Evolutionary conservation across 2,329 filamentous ascomycete genomes (phyloP).

Genomic region (Coccinonectria pachysandricola): DNA sequence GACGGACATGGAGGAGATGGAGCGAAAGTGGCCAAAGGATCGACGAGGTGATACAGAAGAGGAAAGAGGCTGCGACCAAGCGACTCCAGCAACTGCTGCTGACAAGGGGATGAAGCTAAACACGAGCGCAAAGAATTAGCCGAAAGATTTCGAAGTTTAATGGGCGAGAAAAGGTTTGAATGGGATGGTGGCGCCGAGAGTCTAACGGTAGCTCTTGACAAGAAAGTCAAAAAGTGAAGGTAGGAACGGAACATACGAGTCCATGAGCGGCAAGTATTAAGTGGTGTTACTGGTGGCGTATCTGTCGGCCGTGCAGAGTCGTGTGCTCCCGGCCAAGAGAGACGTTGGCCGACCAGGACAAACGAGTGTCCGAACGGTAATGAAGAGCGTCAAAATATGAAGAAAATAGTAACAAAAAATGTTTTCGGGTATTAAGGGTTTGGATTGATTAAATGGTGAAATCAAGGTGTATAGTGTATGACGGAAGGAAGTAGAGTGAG

Average conservation of each 20-base stretch:
- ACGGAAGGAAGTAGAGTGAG: no score
- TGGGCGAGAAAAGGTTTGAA: constrained; percentile 8
- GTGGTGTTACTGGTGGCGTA: constrained; percentile 8
- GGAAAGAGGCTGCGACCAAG: constrained; percentile 32
- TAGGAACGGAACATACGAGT: constrained; percentile 20
- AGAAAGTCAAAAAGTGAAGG: constrained; percentile 3
- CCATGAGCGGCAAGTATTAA: constrained; percentile 17
- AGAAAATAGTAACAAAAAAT: no score
- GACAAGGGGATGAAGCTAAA: constrained; percentile 36
- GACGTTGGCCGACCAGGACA: constrained; percentile 14
- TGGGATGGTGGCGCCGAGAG: no score
- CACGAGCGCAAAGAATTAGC: constrained; percentile 11
- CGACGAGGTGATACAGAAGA: constrained; percentile 16
- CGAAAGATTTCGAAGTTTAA: constrained; percentile 3
- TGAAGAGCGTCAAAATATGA: no score
- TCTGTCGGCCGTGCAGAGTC: constrained; percentile 15
- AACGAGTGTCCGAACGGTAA: no score
- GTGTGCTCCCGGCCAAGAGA: constrained; percentile 15
- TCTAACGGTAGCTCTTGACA: no score
- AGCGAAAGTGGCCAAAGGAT: constrained; percentile 40
- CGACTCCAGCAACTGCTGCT: constrained; percentile 43
- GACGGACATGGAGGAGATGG: constrained; percentile 41
- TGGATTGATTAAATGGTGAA: no score
- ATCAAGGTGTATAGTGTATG: no score
- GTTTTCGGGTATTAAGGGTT: no score